These are phyloP conservation scores for Phlyctochytrium planicorne DNA, from an alignment of 192 early-diverging fungal genomes.

Conservation along the genomic window DNA sequence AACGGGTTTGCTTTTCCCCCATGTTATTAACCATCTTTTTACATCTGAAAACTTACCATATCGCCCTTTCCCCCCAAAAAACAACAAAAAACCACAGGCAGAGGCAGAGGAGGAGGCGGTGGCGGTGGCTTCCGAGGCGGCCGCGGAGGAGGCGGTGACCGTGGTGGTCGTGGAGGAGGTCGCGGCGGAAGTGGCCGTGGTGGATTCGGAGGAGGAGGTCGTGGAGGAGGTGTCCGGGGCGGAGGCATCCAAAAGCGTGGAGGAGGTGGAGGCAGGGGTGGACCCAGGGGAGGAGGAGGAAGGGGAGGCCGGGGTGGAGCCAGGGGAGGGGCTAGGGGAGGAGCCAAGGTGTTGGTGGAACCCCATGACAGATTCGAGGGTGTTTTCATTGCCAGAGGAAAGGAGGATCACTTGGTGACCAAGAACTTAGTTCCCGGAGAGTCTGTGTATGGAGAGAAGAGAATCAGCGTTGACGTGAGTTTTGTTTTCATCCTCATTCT, in stretches of 20 bases:
- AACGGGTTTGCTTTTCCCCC: no score
- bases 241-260: slow-evolving; percentile 52
- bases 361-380: slow-evolving; percentile 96
- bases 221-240: slow-evolving; percentile 46
- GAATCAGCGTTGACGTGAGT: slow-evolving; percentile 91
- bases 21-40: no score
- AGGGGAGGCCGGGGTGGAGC: slow-evolving; percentile 58
- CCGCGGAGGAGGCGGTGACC: slow-evolving; percentile 28
- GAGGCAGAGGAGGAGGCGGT: slow-evolving; percentile 28
- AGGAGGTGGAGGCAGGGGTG: slow-evolving; percentile 45
- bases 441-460: slow-evolving; percentile 97
- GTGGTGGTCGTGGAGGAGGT: slow-evolving; percentile 28
- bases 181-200: slow-evolving; percentile 26
- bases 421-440: slow-evolving; percentile 99
- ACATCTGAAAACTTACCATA: no score
- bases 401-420: slow-evolving; percentile 98
- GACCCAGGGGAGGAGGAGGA: slow-evolving; percentile 54
- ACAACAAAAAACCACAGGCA: background rate
- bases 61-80: no score
- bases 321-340: slow-evolving; percentile 78
- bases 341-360: slow-evolving; percentile 94
- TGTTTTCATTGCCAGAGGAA: slow-evolving; percentile 96
- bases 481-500: slow-evolving; percentile 14
- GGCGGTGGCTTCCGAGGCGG: slow-evolving; percentile 14
- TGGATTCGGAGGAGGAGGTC: slow-evolving; percentile 36